These are phyloP conservation scores for Aspergillus sp. DNA, from an alignment of 2,329 filamentous ascomycete species.

Conservation along the genomic window DNA sequence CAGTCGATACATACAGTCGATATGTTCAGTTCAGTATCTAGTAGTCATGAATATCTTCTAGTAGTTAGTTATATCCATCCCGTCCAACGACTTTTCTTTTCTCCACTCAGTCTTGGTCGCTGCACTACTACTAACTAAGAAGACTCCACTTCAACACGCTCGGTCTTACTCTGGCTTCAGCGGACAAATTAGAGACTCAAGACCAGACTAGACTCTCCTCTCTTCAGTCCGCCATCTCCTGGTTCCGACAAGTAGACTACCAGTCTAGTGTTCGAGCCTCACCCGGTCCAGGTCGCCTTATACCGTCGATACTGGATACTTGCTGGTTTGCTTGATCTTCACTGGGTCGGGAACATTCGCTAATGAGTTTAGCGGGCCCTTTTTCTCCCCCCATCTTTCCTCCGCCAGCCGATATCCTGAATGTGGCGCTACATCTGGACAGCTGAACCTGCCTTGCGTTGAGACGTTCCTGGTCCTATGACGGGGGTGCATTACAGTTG, in stretches of 20 bases:
- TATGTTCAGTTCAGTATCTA: no score
- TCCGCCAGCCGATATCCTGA: constrained; percentile 16
- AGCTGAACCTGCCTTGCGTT: constrained; percentile 26
- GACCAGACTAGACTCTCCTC: background rate
- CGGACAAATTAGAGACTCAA: background rate
- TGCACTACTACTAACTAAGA: background rate
- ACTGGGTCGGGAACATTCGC: constrained; percentile 1
- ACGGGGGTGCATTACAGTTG: constrained; percentile 12
- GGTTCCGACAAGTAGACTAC: background rate
- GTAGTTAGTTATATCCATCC: no score
- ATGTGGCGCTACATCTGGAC: constrained; percentile 25
- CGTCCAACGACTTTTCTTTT: background rate
- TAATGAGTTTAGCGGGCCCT: constrained; percentile 25
- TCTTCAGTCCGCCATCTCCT: background rate
- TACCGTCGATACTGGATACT: background rate
- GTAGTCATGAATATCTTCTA: no score
- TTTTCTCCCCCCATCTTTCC: constrained; percentile 1
- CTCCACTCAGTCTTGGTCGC: background rate
- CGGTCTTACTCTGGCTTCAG: background rate
- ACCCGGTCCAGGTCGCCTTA: constrained; percentile 9
- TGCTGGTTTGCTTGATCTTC: background rate
- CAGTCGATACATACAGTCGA: no score
- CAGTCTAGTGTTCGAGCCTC: background rate
- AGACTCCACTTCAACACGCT: background rate
- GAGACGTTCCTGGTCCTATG: constrained; percentile 21